Base-by-base conservation (phyloP, 495 filamentous ascomycete genomes). In the Aspergillus campestris region DNA sequence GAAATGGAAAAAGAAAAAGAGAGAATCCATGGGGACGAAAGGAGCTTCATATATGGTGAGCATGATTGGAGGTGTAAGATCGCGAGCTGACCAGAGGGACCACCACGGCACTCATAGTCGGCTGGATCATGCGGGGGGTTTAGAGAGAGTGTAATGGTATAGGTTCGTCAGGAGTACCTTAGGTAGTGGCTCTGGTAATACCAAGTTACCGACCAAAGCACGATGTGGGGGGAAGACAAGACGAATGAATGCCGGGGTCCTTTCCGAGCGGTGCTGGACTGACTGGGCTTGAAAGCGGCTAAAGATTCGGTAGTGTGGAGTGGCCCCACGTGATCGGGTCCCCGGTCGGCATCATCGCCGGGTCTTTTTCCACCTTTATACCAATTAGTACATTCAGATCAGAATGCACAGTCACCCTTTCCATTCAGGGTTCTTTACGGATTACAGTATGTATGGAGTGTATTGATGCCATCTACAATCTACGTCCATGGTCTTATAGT, bases 21-120 rank as follows among this genome's bases (percentile, higher is more conserved):
- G 41, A 24, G 48, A 43, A 15, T 31, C 40, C 14, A 18, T 37
- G 24, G 5, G 49, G 45, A 42, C 38, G 42, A 28, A 6, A 41
- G 7, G n/a, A 37, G 29, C 38, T 43, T 45, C 52, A 56, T 69
- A 67, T 62, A 66, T 67, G 18, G 18, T 1, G 18, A 4, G 18
- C 18, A 24, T 24, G 18, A 24, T 24, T 24, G 18, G 18, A 24
- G 18, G 18, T 24, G 18, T 24, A 24, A 65, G 34, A 58, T 52
- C n/a, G 31, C 13, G 14, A 40, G 28, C 36, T 13, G 51, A 47
- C 32, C 52, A 50, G 54, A 54, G 51, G 52, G 49, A 59, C 55
- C 58, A 61, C 48, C 58, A 65, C 67, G 67, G 67, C 65, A 70
- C 56, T 68, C 57, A 59, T 53, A 34, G 40, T 68, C 63, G 65